Base-by-base conservation (phyloP, 768 basidiomycete species). In the Phanerochaete sordida region DNA sequence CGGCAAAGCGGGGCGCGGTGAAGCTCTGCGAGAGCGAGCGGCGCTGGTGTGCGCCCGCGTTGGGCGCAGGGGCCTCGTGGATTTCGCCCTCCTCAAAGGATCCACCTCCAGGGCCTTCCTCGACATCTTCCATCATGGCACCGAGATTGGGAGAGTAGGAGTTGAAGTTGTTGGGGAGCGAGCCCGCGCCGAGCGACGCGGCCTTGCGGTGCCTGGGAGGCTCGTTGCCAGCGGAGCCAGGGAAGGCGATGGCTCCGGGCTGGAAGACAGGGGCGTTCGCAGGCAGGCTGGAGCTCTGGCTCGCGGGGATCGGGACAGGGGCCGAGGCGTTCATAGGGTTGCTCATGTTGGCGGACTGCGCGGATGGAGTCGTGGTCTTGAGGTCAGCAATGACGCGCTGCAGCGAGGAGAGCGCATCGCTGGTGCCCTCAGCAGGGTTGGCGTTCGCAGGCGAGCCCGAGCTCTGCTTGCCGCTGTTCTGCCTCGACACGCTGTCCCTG, bases 371-470 rank as follows among this genome's bases (percentile, higher is more conserved):
- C 2, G 92, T 82, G 19, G 89, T 88, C 81, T 94, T 96, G 64
- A 97, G 80, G 73, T 98, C 95, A 58, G 91, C 91, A 66, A 98
- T 98, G 72, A 97, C 89, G 59, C 92, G 86, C 70, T 98, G 94
- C 56, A 98, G 84, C 28, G 91, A 93, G 61, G 89, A 90, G 60
- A 94, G 78, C 19, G 90, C 91, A 71, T 89, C 88, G 69, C 89
- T 91, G 23, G 84, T 82, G 65, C 91, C 88, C 35, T 79, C 79
- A 63, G 74, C 30, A 21, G 58, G 76, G 47, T 72, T 71, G 39
- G 79, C 79, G 61, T 83, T 81, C 43, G 79, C 79, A 37, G 85
- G 81, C 16, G 79, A 70, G 61, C 66, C 70, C 57, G 81, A 77
- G 43, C 77, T 64, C 43, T 80, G 74, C 71, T 81, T 80, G 71